Evolutionary conservation across 768 basidiomycete species (phyloP), one percentile per base, ranked within the genome.

Genomic region (Boletus huronensis): DNA sequence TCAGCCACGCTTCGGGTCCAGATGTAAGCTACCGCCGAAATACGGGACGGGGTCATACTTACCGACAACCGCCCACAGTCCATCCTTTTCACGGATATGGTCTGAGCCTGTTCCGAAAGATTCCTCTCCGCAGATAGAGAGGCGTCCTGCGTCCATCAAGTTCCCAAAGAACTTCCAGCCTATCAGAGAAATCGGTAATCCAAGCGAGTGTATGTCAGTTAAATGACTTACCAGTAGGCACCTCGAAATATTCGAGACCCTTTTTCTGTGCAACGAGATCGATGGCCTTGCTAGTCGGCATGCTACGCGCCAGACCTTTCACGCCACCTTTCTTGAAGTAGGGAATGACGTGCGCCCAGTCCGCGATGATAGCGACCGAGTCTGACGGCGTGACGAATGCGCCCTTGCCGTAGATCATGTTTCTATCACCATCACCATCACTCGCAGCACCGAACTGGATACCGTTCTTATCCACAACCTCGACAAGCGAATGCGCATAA

Each of bases 91-190:
- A 57, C 97, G 90, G 64, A 99, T 96, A 73, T 99, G 97, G 74
- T 99, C 97, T 14, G 96, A 98, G n/a, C 97, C 97, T 8, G 97
- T 99, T 53, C 97, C 97, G 71, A 99, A 99, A 4, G 93, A 95
- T 75, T 99, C 97, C 71, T 99, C 97, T 53, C 97, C 97, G 66
- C 97, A 99, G 68, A 99, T 98, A 47, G 96, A 98, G 47, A 99
- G 82, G 41, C 93, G 82, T 0, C 95, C 96, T 19, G 97, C 97
- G 70, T 99, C 97, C 97, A 99, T 99, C 63, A 99, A 78, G 75
- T 98, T 99, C 44, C 97, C 97, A 69, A 99, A 99, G 83, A 99
- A 99, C 74, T 99, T 99, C 94, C 94, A 98, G 59, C 96, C 95
- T 94, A 59, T 47, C 39, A 41, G 14, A 31, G 34, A 51, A 17